Evolutionary conservation across 768 basidiomycete genomes (phyloP).

Genomic region (Pleurotus tuber-regium): DNA sequence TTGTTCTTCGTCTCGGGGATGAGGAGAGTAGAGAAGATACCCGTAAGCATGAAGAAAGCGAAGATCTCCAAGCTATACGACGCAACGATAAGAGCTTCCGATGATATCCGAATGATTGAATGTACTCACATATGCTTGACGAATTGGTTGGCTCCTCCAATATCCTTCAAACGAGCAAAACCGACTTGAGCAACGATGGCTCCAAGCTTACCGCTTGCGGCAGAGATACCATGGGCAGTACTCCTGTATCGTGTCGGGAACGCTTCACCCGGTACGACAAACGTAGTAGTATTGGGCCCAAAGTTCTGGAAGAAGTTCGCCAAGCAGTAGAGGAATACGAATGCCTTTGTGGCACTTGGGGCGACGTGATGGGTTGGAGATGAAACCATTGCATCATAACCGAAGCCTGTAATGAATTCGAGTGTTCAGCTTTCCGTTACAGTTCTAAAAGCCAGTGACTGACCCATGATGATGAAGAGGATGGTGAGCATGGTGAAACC

Average conservation of each 20-base stretch:
- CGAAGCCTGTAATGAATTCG: conserved; percentile 49
- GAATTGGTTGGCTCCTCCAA: conserved; percentile 60
- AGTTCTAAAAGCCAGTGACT: conserved; percentile 19
- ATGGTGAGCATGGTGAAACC: conserved; percentile 68
- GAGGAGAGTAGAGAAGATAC: conserved; percentile 60
- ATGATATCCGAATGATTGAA: conserved; percentile 17
- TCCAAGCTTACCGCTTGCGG: conserved; percentile 80
- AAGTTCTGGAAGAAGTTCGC: conserved; percentile 92
- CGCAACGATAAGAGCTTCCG: neutral
- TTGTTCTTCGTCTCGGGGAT: conserved; percentile 58
- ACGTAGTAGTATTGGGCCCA: conserved; percentile 79
- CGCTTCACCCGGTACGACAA: conserved; percentile 76
- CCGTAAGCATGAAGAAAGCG: conserved; percentile 66
- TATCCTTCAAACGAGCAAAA: conserved; percentile 66
- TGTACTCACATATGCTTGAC: conserved; percentile 64
- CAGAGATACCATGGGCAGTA: conserved; percentile 81
- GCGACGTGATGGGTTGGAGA: too few relatives aligned
- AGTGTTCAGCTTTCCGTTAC: too few relatives aligned
- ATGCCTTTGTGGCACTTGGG: conserved; percentile 55
- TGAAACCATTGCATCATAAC: conserved; percentile 53
- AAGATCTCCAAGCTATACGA: conserved; percentile 51
- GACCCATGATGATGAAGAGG: conserved; percentile 70
- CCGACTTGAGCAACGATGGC: conserved; percentile 81
- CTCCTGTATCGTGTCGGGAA: conserved; percentile 91
- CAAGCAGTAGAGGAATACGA: conserved; percentile 82